Conservation (phyloP, 2,329 filamentous ascomycete genomes). For the Cercospora beticola region DNA sequence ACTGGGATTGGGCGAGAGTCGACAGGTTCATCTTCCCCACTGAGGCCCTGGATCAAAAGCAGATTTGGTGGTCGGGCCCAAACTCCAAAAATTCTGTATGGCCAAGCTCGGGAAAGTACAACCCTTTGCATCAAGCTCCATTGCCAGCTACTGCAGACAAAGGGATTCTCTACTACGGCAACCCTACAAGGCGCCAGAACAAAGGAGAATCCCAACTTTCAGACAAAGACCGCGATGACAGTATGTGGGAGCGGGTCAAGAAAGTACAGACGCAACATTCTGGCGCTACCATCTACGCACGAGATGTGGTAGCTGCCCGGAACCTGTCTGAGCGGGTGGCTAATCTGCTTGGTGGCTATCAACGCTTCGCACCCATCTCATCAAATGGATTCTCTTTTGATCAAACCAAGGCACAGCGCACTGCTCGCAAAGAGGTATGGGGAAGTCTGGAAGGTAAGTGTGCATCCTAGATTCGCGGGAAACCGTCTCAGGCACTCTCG, state of each 20-base stretch:
- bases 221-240: not conserved
- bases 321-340: not conserved
- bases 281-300: not conserved
- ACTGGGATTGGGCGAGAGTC: not conserved
- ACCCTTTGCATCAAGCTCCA: not conserved
- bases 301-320: not conserved
- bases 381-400: not conserved
- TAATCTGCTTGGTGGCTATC: not conserved
- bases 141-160: not conserved
- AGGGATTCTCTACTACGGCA: not conserved
- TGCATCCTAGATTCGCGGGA: too few relatives aligned
- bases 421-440: not conserved
- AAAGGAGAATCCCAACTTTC: not conserved
- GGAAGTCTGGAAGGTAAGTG: not conserved
- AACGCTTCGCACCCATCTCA: not conserved
- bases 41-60: not conserved
- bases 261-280: not conserved
- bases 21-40: not conserved
- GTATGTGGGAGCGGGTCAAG: not conserved
- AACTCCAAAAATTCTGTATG: not conserved
- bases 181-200: not conserved
- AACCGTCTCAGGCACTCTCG: too few relatives aligned
- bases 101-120: conserved; percentile 1
- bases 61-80: not conserved
- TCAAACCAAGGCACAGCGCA: not conserved